Conservation (phyloP, 768 basidiomycete genomes). For the Hemileccinum impolitum region DNA sequence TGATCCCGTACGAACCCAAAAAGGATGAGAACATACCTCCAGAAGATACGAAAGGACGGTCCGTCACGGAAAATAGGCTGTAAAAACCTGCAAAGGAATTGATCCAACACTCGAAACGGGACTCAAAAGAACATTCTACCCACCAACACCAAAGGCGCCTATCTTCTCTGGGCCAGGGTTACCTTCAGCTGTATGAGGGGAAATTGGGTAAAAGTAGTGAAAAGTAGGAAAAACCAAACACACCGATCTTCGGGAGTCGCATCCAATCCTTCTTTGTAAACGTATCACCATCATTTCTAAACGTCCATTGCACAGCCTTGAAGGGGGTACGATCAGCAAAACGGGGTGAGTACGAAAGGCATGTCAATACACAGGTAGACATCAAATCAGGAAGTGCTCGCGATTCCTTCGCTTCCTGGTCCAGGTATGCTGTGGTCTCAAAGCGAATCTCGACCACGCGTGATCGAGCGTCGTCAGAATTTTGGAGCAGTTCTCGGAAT, state of each 20-base stretch:
- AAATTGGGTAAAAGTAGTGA: too few species aligned
- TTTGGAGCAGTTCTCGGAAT: conserved; percentile 85
- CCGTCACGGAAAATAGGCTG: conserved; percentile 72
- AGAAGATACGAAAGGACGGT: conserved; percentile 72
- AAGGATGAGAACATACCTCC: conserved; percentile 43
- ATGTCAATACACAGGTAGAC: conserved; percentile 42
- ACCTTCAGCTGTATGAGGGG: conserved; percentile 67
- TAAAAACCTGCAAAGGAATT: conserved; percentile 51
- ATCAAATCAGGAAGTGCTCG: conserved; percentile 44
- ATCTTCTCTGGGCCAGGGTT: conserved; percentile 95
- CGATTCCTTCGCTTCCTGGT: conserved; percentile 8
- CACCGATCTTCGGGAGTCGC: conserved; percentile 85
- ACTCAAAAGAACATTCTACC: conserved; percentile 11
- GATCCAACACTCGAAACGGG: neutral
- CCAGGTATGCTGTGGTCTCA: conserved; percentile 51
- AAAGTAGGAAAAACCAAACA: conserved; percentile 5
- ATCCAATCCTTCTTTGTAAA: conserved; percentile 89
- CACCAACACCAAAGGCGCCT: conserved; percentile 90
- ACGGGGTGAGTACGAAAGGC: neutral
- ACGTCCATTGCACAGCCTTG: conserved; percentile 76
- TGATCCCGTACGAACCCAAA: too few species aligned
- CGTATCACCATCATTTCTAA: conserved; percentile 80
- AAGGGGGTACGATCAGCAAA: neutral
- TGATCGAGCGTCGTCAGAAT: conserved; percentile 89
- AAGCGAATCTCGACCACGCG: conserved; percentile 75